phyloP scores from a whole-genome alignment of 768 basidiomycete genomes.

The Kwoniella botswanensis region DNA sequence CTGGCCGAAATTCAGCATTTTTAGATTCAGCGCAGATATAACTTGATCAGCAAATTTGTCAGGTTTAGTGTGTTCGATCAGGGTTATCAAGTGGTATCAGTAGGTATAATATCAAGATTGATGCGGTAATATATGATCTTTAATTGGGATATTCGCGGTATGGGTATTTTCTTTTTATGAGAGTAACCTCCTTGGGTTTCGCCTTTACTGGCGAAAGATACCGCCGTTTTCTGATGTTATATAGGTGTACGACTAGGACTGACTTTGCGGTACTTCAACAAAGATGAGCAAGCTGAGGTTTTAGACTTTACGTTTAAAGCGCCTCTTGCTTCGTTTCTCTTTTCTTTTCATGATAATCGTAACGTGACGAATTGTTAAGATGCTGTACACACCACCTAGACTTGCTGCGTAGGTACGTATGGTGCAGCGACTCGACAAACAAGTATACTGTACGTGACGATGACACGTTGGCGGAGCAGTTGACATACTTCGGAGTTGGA shows the following conservation, averaged over 20 bases:
- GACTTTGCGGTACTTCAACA: background rate
- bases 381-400: background rate
- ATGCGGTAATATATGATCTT: too few species aligned
- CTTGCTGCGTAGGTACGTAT: too few species aligned
- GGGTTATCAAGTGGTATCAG: background rate
- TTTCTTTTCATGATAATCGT: background rate
- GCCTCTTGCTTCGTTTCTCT: background rate
- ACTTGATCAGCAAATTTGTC: background rate
- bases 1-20: slow-evolving; percentile 22
- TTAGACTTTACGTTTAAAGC: background rate
- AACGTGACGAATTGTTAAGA: background rate
- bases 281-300: background rate
- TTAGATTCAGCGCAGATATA: background rate
- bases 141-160: too few species aligned
- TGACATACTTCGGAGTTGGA: background rate
- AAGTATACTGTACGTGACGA: too few species aligned
- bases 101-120: too few species aligned
- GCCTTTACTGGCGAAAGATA: too few species aligned
- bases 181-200: background rate
- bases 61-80: background rate
- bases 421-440: background rate
- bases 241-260: background rate
- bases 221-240: background rate
- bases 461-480: too few species aligned
- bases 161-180: background rate